Percentiles rank a stretch among this genome's conserved stretches.
Evolutionary conservation across 371 early-diverging fungal genomes (phyloP).

Genomic region (Rhizopus stolonifer): DNA sequence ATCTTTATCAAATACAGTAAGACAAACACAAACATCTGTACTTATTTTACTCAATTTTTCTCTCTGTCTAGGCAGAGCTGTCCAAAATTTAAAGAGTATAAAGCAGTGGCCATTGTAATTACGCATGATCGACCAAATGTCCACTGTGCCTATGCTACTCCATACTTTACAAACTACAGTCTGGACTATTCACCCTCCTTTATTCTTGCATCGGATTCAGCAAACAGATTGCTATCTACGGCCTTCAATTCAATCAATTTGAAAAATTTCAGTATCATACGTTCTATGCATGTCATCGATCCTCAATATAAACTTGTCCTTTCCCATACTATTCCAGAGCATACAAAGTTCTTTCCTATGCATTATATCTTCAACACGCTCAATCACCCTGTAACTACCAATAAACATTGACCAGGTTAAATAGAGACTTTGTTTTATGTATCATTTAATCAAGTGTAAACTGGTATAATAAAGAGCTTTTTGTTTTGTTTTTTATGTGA

Average conservation of each 20-base stretch:
- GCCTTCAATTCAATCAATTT: slow-evolving; percentile 12
- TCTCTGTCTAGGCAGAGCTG: slow-evolving; percentile 4
- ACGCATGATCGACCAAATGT: slow-evolving; percentile 19
- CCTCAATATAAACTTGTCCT: slow-evolving; percentile 3
- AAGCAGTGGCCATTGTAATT: slow-evolving; percentile 16
- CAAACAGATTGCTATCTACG: slow-evolving; percentile 9
- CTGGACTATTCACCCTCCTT: slow-evolving; percentile 18
- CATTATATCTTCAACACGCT: background rate
- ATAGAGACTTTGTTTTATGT: background rate
- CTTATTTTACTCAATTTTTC: background rate
- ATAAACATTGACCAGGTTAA: background rate
- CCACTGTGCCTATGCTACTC: slow-evolving; percentile 16
- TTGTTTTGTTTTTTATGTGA: too few relatives aligned
- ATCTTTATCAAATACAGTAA: slow-evolving; percentile 22
- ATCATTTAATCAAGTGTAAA: too few relatives aligned
- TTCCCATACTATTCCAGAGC: background rate
- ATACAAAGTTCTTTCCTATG: slow-evolving; percentile 12
- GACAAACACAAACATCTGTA: background rate
- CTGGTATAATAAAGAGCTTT: background rate
- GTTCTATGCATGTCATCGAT: slow-evolving; percentile 17
- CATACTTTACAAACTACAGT: slow-evolving; percentile 3
- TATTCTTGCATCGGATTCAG: slow-evolving; percentile 18
- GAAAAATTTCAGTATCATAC: background rate
- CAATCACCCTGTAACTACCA: background rate
- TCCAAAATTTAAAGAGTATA: slow-evolving; percentile 1